phyloP scores from a whole-genome alignment of 2,329 filamentous ascomycete species.

The Ascochyta fabae region DNA sequence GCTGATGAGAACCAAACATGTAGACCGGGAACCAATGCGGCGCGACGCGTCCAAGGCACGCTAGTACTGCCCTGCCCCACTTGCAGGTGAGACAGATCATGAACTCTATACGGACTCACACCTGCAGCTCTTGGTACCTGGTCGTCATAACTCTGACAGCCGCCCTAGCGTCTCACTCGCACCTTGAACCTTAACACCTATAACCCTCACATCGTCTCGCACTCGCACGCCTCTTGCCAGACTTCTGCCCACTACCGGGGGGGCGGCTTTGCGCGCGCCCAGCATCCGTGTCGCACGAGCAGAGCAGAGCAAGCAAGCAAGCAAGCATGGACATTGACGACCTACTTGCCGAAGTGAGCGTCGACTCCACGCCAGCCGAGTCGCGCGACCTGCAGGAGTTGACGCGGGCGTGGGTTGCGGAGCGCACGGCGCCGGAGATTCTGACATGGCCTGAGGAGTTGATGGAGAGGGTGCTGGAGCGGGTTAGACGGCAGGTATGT shows the following conservation, averaged over 20 bases:
- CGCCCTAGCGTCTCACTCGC: slow-evolving; percentile 1
- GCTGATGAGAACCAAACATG: background rate
- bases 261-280: background rate
- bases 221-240: background rate
- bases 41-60: slow-evolving; percentile 12
- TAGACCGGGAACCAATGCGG: slow-evolving; percentile 10
- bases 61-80: slow-evolving; percentile 12
- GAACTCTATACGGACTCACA: slow-evolving; percentile 3
- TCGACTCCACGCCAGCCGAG: slow-evolving; percentile 57
- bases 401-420: slow-evolving; percentile 91
- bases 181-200: background rate
- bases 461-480: slow-evolving; percentile 80
- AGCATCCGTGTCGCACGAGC: background rate
- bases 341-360: slow-evolving; percentile 59
- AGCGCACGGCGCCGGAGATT: slow-evolving; percentile 88
- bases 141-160: background rate
- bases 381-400: slow-evolving; percentile 83
- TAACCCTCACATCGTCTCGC: background rate
- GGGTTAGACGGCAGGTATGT: slow-evolving; percentile 48
- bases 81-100: slow-evolving; percentile 11
- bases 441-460: slow-evolving; percentile 77
- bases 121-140: background rate
- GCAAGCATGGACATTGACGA: slow-evolving; percentile 57
- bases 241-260: background rate
- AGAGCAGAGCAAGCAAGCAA: background rate